phyloP scores from a whole-genome alignment of 1,284 basidiomycete genomes.

The Mycena citricolor region DNA sequence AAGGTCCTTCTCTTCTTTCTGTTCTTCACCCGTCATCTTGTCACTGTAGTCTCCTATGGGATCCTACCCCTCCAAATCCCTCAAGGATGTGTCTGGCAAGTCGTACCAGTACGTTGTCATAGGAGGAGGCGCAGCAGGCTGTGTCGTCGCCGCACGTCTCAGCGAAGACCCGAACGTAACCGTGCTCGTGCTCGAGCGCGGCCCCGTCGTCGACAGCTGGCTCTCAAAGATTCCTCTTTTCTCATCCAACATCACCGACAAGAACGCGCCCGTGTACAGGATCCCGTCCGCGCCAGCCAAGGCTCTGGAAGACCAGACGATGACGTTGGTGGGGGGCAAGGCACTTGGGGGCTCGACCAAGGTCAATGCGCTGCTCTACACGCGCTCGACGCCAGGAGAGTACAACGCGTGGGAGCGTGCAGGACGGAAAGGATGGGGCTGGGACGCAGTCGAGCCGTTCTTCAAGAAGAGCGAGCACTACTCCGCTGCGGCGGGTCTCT shows the following conservation, averaged over 20 bases:
- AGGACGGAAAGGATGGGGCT: constrained; percentile 32
- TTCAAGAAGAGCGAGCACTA: constrained; percentile 31
- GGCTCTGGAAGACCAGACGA: too few species aligned
- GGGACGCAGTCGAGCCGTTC: constrained; percentile 29
- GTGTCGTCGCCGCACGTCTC: constrained; percentile 34
- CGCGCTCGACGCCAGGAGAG: constrained; percentile 28
- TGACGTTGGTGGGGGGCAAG: constrained; percentile 34
- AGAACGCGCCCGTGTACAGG: not conserved
- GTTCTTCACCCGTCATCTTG: too few species aligned
- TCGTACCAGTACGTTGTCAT: too few species aligned
- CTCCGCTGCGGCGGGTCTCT: constrained; percentile 1
- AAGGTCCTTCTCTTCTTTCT: too few species aligned
- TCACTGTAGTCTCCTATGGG: too few species aligned
- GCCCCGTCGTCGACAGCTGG: constrained; percentile 25
- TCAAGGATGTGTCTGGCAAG: too few species aligned
- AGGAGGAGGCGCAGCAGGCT: too few species aligned
- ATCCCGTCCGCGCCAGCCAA: not conserved
- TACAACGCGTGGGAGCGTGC: constrained; percentile 30
- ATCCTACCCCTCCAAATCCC: too few species aligned
- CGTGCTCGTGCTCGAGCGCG: constrained; percentile 36
- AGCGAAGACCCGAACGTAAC: constrained; percentile 29
- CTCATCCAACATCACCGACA: constrained; percentile 26
- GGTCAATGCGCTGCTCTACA: constrained; percentile 38
- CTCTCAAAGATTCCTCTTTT: constrained; percentile 30
- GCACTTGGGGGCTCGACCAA: constrained; percentile 39